Conservation (phyloP, 2,329 filamentous ascomycete genomes). For the Rachicladosporium sp. region DNA sequence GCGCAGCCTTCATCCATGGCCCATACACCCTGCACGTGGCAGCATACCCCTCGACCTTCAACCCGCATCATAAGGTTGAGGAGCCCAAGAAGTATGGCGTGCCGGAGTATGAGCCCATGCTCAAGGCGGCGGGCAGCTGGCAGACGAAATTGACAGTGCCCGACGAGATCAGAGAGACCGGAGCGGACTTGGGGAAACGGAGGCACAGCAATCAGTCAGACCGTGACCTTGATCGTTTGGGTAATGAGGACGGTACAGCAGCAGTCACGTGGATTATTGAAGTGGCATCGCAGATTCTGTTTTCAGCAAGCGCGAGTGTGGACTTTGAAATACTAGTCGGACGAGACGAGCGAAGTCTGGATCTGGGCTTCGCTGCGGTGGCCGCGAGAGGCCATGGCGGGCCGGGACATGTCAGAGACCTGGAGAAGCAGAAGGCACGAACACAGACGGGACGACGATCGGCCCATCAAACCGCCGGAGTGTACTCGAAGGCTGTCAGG, state of each 20-base stretch:
- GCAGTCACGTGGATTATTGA: slow-evolving; percentile 81
- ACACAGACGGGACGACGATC: slow-evolving; percentile 42
- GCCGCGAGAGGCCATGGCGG: slow-evolving; percentile 24
- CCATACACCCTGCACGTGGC: slow-evolving; percentile 85
- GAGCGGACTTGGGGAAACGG: slow-evolving; percentile 27
- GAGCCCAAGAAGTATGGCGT: slow-evolving; percentile 46
- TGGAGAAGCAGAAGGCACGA: slow-evolving; percentile 1
- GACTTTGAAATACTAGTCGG: slow-evolving; percentile 79
- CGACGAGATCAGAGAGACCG: slow-evolving; percentile 58
- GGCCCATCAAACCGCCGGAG: slow-evolving; percentile 49
- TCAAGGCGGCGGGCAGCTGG: slow-evolving; percentile 89
- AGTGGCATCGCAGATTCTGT: slow-evolving; percentile 86
- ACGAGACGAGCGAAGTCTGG: slow-evolving; percentile 72
- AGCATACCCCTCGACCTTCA: slow-evolving; percentile 71
- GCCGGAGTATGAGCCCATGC: slow-evolving; percentile 88
- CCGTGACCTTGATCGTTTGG: slow-evolving; percentile 13
- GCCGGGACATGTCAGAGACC: slow-evolving; percentile 61
- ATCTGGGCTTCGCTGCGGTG: slow-evolving; percentile 42
- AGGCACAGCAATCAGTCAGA: slow-evolving; percentile 24
- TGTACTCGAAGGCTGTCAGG: slow-evolving; percentile 71
- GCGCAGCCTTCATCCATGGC: slow-evolving; percentile 91
- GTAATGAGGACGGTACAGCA: slow-evolving; percentile 31
- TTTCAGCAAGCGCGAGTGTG: slow-evolving; percentile 78
- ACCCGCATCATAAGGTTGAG: slow-evolving; percentile 67
- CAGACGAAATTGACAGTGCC: slow-evolving; percentile 69